Evolutionary conservation across 1,284 basidiomycete species (phyloP), one percentile per base, ranked within the genome.

Genomic region (Takashimella tepidaria): DNA sequence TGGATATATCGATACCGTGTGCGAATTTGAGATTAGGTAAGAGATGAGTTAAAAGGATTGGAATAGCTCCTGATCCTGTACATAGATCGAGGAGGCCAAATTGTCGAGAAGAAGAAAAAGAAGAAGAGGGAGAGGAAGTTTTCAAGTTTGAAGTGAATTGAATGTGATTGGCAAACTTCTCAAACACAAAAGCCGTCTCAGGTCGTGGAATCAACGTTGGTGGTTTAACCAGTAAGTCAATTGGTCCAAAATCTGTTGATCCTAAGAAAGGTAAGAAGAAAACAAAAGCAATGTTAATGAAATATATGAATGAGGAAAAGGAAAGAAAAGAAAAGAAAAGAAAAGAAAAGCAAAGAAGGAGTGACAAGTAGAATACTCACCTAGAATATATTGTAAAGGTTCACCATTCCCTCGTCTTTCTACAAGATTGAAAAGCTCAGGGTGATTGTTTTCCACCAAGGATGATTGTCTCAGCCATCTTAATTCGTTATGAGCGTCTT

Each of bases 311-410:
- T 13, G 43, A n/a, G n/a, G n/a, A n/a, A n/a, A n/a, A n/a, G n/a
- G n/a, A n/a, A n/a, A n/a, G n/a, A n/a, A n/a, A n/a, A n/a, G n/a
- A n/a, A n/a, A n/a, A n/a, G n/a, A n/a, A n/a, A n/a, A n/a, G n/a
- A n/a, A n/a, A n/a, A n/a, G n/a, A n/a, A n/a, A n/a, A n/a, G n/a
- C n/a, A 37, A 12, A n/a, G 40, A 53, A 54, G 37, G 50, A 50
- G n/a, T n/a, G n/a, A n/a, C n/a, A n/a, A n/a, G n/a, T n/a, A 43
- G 22, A 13, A 25, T 52, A 72, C 79, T 56, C 67, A 89, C 91
- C 90, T 41, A 95, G 79, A 61, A 95, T 87, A 69, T 93, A 95
- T 65, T 93, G 89, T n/a, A 93, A 78, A 0, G 91, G 91, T 74
- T 91, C 88, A 16, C 88, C 85, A 3, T 65, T 59, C 12, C 81